Evolutionary conservation across 805 yeast genomes (phyloP).

Genomic region (Ascoidea tarda): DNA sequence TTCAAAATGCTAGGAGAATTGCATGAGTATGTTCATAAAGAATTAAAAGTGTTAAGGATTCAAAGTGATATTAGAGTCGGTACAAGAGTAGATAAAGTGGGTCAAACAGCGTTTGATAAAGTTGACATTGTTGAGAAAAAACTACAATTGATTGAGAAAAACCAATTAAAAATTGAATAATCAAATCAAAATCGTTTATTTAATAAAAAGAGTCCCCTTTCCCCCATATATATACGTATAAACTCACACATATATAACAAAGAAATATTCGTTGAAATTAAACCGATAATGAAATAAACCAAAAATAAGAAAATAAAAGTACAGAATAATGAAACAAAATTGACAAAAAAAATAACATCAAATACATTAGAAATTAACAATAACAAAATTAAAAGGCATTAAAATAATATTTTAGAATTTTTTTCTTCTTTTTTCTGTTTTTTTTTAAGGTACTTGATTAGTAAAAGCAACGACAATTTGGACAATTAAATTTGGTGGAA

Average conservation of each 20-base stretch:
- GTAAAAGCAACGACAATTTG: neutral
- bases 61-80: slow-evolving; percentile 85
- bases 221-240: too few relatives aligned
- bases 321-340: neutral
- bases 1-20: slow-evolving; percentile 64
- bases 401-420: too few relatives aligned
- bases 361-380: too few relatives aligned
- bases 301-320: too few relatives aligned
- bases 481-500: neutral
- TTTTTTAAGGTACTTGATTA: too few relatives aligned
- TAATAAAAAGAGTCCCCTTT: too few relatives aligned
- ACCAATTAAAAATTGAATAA: too few relatives aligned
- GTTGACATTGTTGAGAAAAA: slow-evolving; percentile 21
- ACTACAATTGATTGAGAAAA: neutral
- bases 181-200: neutral
- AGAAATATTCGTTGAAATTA: neutral
- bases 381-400: neutral
- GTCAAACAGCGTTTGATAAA: slow-evolving; percentile 25
- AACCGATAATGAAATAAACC: neutral
- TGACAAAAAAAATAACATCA: too few relatives aligned
- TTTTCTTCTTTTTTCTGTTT: too few relatives aligned
- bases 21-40: slow-evolving; percentile 57
- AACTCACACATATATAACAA: too few relatives aligned
- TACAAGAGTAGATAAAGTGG: slow-evolving; percentile 28
- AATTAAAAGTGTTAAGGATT: slow-evolving; percentile 55